Evolutionary conservation across 805 yeast species (phyloP), one percentile per base, ranked within the genome.

Genomic region (Komagataella ulmi): DNA sequence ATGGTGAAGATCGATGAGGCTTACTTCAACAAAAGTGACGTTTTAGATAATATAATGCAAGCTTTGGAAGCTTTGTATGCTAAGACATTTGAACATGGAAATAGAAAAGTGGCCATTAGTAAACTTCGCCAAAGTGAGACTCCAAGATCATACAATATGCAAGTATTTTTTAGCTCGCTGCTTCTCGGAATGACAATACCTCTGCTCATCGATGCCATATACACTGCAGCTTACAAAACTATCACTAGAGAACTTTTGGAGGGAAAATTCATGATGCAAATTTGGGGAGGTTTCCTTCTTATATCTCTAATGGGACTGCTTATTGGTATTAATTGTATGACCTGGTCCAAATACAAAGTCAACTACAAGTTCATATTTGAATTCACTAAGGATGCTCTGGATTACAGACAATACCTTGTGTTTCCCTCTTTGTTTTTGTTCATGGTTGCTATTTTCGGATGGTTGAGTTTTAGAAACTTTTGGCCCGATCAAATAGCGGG

Each of bases 351-450:
- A 47, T 83, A 70, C 65, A 85, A 86, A 59, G 83, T 93, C 58
- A 93, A 91, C 65, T 93, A 93, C 65, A 84, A 84, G 60, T 90
- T 93, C 61, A 89, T 93, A 53, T 89, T 93, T 64, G 98, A 93
- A 66, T 83, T 89, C 58, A 81, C 87, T 61, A 76, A 82, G 47
- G 77, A 81, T 40, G 81, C 80, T 12, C 65, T 88, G 49, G 81
- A 86, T 59, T 82, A 68, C 56, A 74, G 79, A 51, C 85, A 88
- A 62, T 85, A 74, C 56, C 70, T 82, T 51, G 71, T 85, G 12
- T 58, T 88, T 19, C 88, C 95, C 0, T 68, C 87, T 0, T 58
- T 81, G 6, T 71, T 79, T 14, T 67, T 86, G 47, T 75, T 81
- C 36, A 54, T 80, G 4, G 66, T 85, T 30, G 68, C 85, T 1